A percentile compares a stretch with the other conserved stretches of the same genome.
phyloP scores from a whole-genome alignment of 2,329 filamentous ascomycete genomes.

The Coleophoma eucalyptorum region DNA sequence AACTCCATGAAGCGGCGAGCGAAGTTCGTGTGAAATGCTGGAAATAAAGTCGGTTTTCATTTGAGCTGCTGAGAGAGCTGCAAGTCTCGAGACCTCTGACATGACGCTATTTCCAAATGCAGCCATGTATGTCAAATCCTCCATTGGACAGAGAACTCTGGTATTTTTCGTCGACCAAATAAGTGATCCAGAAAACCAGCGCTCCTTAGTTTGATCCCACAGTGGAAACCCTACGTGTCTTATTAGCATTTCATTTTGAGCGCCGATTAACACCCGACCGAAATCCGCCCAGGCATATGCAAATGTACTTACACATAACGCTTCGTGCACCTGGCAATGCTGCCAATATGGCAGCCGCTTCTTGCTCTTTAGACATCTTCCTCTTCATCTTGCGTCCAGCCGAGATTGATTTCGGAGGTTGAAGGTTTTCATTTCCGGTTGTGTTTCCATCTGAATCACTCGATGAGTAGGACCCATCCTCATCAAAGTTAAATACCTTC shows the following conservation, averaged over 20 bases:
- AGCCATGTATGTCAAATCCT: slow-evolving; percentile 46
- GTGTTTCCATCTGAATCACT: slow-evolving; percentile 17
- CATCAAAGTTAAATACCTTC: slow-evolving; percentile 30
- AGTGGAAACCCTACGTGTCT: slow-evolving; percentile 34
- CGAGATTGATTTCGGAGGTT: slow-evolving; percentile 3
- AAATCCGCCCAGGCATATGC: no score
- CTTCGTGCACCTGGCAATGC: slow-evolving; percentile 40
- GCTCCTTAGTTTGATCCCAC: slow-evolving; percentile 40
- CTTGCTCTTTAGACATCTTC: slow-evolving; percentile 18
- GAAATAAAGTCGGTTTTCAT: slow-evolving; percentile 50
- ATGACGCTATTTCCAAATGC: slow-evolving; percentile 52
- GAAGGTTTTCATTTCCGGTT: not conserved
- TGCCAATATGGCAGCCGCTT: slow-evolving; percentile 26
- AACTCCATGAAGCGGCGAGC: slow-evolving; percentile 58
- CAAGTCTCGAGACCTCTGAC: slow-evolving; percentile 48
- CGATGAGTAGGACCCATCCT: slow-evolving; percentile 20
- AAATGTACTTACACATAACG: slow-evolving; percentile 26
- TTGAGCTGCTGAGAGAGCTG: slow-evolving; percentile 32
- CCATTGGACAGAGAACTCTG: slow-evolving; percentile 38
- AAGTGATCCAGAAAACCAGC: slow-evolving; percentile 47
- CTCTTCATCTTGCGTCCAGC: slow-evolving; percentile 9
- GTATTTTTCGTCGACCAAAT: slow-evolving; percentile 41
- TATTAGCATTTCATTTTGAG: no score
- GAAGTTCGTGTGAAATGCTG: slow-evolving; percentile 57
- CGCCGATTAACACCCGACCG: no score